Evolutionary conservation across 441 rosid species (phyloP), one percentile per base, ranked within the genome.

Genomic region (Monsonia emarginata): DNA sequence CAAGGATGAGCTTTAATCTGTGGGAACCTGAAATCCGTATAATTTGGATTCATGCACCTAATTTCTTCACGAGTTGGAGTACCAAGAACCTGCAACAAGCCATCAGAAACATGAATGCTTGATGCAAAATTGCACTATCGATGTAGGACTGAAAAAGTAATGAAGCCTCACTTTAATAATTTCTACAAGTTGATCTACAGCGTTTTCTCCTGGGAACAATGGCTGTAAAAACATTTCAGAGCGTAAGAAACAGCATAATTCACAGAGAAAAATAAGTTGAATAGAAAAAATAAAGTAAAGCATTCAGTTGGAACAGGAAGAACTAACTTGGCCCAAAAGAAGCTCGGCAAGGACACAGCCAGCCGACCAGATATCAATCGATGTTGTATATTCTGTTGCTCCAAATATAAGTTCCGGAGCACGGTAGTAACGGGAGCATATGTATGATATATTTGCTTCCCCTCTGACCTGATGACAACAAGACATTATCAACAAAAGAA

Each of bases 281-380:
- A 40, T 38, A 19, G 36, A 42, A 16, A 9, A 34, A 75, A 7
- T 30, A 32, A 16, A 42, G 3, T 16, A 50, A 48, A 63, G n/a
- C n/a, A n/a, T 40, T 16, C 61, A 69, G 26, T 18, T 40, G 50
- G 30, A 16, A 65, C 31, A 21, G 7, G 18, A 40, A 62, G 54
- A 22, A 76, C 80, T 67, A 69, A 91, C 99, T 88, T 90, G 98
- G 70, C 98, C 98, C 36, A 95, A 80, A 65, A 95, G 92, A 70
- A 95, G 98, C 82, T 95, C 99, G 11, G 99, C 99, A 60, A 95
- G 97, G 31, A 95, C 96, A 83, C 99, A 95, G 63, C 99, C 98
- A 73, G 97, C 98, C 38, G 99, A 95, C 99, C 99, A 91, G 65
- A 91, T 95, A 69, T 95, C 99, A 62, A 95, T 95, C 9, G 99